Evolutionary conservation across 225 moss, liverwort and hornwort genomes (phyloP).

Genomic region (Pseudisothecium myosuroides): DNA sequence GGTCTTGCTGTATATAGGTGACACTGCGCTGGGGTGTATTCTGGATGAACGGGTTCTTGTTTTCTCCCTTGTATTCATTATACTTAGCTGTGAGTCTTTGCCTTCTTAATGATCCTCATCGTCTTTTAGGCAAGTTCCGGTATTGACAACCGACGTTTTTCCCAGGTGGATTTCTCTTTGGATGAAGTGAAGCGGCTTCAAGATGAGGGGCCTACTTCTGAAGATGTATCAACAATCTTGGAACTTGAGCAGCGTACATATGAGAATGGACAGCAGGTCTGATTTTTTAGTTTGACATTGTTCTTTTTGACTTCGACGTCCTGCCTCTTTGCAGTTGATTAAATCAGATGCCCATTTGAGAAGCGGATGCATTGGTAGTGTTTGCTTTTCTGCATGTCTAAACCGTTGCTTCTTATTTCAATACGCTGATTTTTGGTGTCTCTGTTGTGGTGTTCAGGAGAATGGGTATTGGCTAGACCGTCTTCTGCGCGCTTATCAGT

Average conservation of each 20-base stretch:
- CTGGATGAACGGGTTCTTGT: not conserved
- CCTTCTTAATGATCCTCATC: not conserved
- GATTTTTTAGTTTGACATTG: not conserved
- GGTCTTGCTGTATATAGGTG: not conserved
- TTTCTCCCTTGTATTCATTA: not conserved
- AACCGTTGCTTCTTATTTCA: not conserved
- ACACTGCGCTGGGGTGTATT: not conserved
- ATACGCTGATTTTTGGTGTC: not conserved
- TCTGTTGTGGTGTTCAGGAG: conserved; percentile 43
- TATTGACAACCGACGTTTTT: not conserved
- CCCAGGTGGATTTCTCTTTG: conserved; percentile 75
- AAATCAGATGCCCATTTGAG: not conserved
- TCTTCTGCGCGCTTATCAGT: conserved; percentile 84
- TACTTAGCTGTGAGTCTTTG: not conserved
- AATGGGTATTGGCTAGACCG: conserved; percentile 92
- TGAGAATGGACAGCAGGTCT: conserved; percentile 96
- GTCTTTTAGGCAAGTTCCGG: not conserved
- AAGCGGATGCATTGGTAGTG: not conserved
- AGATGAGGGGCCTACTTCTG: conserved; percentile 65
- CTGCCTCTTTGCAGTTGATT: not conserved
- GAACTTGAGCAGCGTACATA: conserved; percentile 91
- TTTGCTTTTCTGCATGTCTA: not conserved
- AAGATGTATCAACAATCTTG: conserved; percentile 80
- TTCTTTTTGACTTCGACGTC: not conserved
- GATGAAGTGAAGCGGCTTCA: conserved; percentile 86